phyloP scores from a whole-genome alignment of 768 basidiomycete species.

The Leccinum olivaceopallidum region DNA sequence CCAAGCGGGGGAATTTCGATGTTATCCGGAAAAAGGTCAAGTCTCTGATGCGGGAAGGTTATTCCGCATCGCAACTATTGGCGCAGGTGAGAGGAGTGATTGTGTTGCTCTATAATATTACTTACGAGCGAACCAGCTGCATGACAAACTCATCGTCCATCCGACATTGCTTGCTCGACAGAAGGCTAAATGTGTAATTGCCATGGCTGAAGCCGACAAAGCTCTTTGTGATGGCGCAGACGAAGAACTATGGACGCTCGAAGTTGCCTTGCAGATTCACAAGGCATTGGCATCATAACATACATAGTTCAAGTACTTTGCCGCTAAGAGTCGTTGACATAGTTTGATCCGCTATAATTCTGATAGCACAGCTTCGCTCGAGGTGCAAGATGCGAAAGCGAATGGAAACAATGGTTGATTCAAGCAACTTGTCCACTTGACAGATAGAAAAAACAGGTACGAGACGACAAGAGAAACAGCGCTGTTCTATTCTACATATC shows the following conservation, averaged over 20 bases:
- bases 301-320: background rate
- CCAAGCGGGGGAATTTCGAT: conserved; percentile 48
- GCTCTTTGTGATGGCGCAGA: conserved; percentile 95
- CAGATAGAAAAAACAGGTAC: conserved; percentile 17
- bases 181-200: conserved; percentile 78
- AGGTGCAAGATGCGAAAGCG: conserved; percentile 1
- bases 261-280: conserved; percentile 79
- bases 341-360: background rate
- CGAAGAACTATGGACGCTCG: conserved; percentile 93
- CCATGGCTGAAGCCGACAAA: conserved; percentile 95
- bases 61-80: conserved; percentile 87
- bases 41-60: conserved; percentile 81
- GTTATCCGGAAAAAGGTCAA: conserved; percentile 71
- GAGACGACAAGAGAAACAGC: conserved; percentile 14
- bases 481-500: conserved; percentile 19
- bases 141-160: conserved; percentile 86
- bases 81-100: conserved; percentile 62
- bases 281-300: conserved; percentile 48
- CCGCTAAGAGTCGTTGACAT: background rate
- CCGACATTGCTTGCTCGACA: conserved; percentile 76
- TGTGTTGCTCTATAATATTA: conserved; percentile 5
- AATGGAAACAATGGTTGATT: conserved; percentile 15
- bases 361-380: background rate
- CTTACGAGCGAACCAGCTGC: conserved; percentile 55
- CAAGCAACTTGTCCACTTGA: conserved; percentile 14